A percentile compares a stretch with the other conserved stretches of the same genome.
Conservation (phyloP, 768 basidiomycete species). For the Mycena albidolilacea region DNA sequence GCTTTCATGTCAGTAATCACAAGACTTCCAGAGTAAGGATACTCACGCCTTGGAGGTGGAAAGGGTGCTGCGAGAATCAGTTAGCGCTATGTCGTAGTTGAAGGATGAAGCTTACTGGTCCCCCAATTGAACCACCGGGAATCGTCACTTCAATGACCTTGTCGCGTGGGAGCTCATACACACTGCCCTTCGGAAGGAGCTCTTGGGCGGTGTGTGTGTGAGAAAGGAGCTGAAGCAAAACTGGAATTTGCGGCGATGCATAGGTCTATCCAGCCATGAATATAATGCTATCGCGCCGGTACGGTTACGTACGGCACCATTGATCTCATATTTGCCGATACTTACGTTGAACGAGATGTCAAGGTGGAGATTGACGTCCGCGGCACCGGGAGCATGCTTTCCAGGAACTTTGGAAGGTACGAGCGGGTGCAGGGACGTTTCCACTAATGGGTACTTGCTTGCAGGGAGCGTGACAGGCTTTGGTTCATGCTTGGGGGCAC, state of each 20-base stretch:
- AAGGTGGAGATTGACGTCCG: constrained; percentile 40
- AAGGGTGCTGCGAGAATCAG: not conserved
- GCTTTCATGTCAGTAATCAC: not conserved
- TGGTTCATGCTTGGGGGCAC: constrained; percentile 18
- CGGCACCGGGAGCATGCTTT: constrained; percentile 45
- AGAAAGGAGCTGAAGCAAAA: constrained; percentile 41
- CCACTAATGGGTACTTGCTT: constrained; percentile 17
- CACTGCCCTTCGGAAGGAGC: constrained; percentile 45
- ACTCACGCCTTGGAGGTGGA: constrained; percentile 24
- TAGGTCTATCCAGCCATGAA: constrained; percentile 1
- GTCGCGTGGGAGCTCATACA: constrained; percentile 23
- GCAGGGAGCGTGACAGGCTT: not conserved
- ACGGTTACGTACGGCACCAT: constrained; percentile 13
- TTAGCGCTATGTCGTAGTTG: not conserved
- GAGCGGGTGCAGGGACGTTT: constrained; percentile 43
- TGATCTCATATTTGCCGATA: not conserved
- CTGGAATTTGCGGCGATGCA: constrained; percentile 10
- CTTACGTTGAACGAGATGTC: not conserved
- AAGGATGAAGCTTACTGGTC: constrained; percentile 1
- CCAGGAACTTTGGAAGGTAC: constrained; percentile 47
- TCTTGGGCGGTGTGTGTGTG: constrained; percentile 46
- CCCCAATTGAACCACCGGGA: constrained; percentile 16
- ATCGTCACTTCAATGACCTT: constrained; percentile 21
- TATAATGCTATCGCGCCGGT: not conserved
- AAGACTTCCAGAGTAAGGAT: not conserved